Base-by-base conservation (phyloP, 345 rosid species). In the Salix purpurea region DNA sequence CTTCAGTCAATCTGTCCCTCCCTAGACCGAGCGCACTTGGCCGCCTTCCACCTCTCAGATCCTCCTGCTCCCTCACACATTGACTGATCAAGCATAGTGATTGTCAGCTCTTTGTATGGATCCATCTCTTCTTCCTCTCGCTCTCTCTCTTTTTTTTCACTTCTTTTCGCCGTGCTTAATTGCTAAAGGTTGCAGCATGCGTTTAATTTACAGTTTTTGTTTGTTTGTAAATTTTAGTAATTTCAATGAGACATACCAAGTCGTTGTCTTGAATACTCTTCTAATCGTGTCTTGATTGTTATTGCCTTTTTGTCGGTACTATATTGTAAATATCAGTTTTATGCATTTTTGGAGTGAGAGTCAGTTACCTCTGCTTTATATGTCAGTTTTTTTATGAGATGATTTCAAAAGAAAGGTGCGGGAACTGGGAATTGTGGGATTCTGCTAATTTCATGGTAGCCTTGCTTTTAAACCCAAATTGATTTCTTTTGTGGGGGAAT, bases 21-120 rank as follows among this genome's bases (percentile, higher is more conserved):
- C 81, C 69, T 84, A 81, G 76, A 78, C 80, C 73, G 79, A 86
- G 86, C 86, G 76, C 76, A 56, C 23, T 5, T 65, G 12, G 58
- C 80, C 72, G 71, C 72, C 61, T 24, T 44, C 44, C 74, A 7
- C 34, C 24, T 75, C 37, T 75, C 73, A 58, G 79, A 76, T 76
- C 78, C 69, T 18, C 69, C 69, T 34, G 40, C 39, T 21, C 16
- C n/a, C 71, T 1, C 71, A 3, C 54, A 12, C 52, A 23, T 4
- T 39, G 30, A 56, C 28, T 40, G 71, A 40, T 68, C 32, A 68
- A n/a, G 71, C 32, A 39, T 21, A 37, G 28, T 26, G 7, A 34
- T 8, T n/a, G 14, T 40, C 32, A 39, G 48, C 23, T 64, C 65
- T 26, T 21, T 71, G 71, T 77, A 65, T 2, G 76, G 75, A 77